These are phyloP conservation scores for Ascochyta koolunga DNA, from an alignment of 2,329 filamentous ascomycete species.

Conservation along the genomic window DNA sequence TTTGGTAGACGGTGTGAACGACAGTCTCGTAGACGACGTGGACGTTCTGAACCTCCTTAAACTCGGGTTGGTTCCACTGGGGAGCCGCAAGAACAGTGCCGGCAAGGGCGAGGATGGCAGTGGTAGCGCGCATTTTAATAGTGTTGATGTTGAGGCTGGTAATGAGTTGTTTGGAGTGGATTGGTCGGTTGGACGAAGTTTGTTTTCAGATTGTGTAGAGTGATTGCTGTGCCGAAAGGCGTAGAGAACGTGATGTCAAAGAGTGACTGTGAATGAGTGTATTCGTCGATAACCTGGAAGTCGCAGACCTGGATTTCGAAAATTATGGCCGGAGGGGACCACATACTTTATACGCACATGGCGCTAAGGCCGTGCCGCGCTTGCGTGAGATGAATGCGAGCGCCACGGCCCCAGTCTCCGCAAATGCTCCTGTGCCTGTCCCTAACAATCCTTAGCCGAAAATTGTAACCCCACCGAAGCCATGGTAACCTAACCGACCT, in stretches of 20 bases:
- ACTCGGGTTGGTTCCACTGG: constrained; percentile 14
- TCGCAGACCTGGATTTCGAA: constrained; percentile 40
- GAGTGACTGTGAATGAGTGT: constrained; percentile 38
- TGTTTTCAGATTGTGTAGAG: constrained; percentile 18
- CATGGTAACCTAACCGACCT: constrained; percentile 30
- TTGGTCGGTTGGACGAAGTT: constrained; percentile 26
- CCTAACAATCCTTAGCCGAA: constrained; percentile 27
- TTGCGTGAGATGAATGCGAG: constrained; percentile 34
- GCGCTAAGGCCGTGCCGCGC: constrained; percentile 19
- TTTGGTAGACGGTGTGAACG: constrained; percentile 34
- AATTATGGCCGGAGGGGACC: constrained; percentile 25
- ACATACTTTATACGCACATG: constrained; percentile 35
- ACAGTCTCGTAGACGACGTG: constrained; percentile 37
- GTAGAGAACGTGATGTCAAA: constrained; percentile 41
- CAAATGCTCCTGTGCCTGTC: constrained; percentile 33
- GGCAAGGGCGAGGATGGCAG: constrained; percentile 39
- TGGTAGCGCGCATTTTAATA: constrained; percentile 38
- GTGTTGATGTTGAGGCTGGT: constrained; percentile 20
- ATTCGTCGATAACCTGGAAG: constrained; percentile 40
- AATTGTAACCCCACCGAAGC: constrained; percentile 19
- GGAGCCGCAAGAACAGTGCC: constrained; percentile 38
- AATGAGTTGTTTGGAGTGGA: constrained; percentile 18
- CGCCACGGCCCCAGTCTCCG: constrained; percentile 34
- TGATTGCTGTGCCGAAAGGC: constrained; percentile 38
- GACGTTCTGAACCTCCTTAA: constrained; percentile 26